Base-by-base conservation (phyloP, 225 moss, liverwort and hornwort species). In the Anthoceros angustus region DNA sequence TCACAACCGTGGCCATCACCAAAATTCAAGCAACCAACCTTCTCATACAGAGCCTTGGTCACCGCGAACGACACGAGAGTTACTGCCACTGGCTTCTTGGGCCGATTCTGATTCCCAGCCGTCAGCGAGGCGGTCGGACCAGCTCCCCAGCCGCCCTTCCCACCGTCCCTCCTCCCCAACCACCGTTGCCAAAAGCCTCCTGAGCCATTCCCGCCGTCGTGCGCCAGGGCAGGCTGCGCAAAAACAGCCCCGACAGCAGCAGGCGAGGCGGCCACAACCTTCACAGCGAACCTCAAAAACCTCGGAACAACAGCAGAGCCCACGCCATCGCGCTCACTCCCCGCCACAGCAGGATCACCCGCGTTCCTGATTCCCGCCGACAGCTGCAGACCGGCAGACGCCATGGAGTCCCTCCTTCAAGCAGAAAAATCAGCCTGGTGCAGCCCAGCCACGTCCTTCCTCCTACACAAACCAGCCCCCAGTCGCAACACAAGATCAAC, bases 41-140 rank as follows among this genome's bases (percentile, higher is more conserved):
- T 68, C 23, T 79, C 72, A 39, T 70, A 79, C 23, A 69, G 72
- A 45, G 67, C 62, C 67, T 72, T 79, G 18, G 69, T 64, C 7
- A 79, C 78, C 38, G 75, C 78, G 63, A 71, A 79, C 15, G 75
- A 64, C 10, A 71, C 72, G 39, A 78, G 38, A 38, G 75, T 79
- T 10, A 75, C 40, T 10, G 63, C 64, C 61, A 68, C 71, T 61
- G 72, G 66, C 66, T 70, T 75, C 43, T 72, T 75, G 66, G 65
- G 70, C 9, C 62, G 64, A 15, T 60, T 66, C 69, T 64, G 67
- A 23, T 8, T 3, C 8, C n/a, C 23, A 15, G 55, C 4, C 7
- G 55, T 55, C 5, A 55, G 18, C n/a, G 55, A 55, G 18, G 55
- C n/a, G 23, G 23, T 6, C 23, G 55, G 23, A 55, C 55, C 55